Evolutionary conservation across 176 grass and related monocot genomes (phyloP).

Genomic region (Pharus latifolius): DNA sequence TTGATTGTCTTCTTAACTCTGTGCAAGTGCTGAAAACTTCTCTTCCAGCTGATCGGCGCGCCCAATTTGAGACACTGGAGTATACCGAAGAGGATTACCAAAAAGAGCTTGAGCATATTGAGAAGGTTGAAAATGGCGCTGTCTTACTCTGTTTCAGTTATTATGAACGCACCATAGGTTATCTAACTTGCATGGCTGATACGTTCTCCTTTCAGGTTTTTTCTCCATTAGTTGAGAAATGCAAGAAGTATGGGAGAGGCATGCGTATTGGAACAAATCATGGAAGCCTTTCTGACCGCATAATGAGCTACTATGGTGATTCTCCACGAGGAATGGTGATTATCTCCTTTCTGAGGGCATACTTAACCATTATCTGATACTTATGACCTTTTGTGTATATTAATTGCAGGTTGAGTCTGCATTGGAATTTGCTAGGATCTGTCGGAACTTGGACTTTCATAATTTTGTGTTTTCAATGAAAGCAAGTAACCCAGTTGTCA

Average conservation of each 20-base stretch:
- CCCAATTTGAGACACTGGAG: conserved; percentile 87
- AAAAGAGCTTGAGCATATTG: conserved; percentile 94
- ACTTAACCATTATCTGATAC: neutral
- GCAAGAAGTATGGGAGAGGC: conserved; percentile 93
- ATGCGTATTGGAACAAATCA: conserved; percentile 96
- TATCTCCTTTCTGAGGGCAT: conserved; percentile 15
- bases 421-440: conserved; percentile 97
- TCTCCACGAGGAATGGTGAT: conserved; percentile 97
- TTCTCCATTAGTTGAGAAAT: conserved; percentile 95
- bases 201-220: conserved; percentile 55
- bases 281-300: conserved; percentile 97
- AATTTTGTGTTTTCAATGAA: conserved; percentile 99
- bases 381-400: conserved; percentile 20
- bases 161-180: neutral
- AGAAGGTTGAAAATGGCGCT: conserved; percentile 45
- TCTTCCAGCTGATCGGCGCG: conserved; percentile 83
- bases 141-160: neutral
- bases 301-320: conserved; percentile 99
- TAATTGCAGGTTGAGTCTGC: conserved; percentile 90
- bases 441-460: conserved; percentile 84
- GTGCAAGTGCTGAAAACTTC: conserved; percentile 16
- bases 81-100: conserved; percentile 88
- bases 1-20: neutral
- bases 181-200: conserved; percentile 9
- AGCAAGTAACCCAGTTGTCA: conserved; percentile 94